Evolutionary conservation across 1,284 basidiomycete genomes (phyloP), one percentile per base, ranked within the genome.

Genomic region (Trichosporon sp.): DNA sequence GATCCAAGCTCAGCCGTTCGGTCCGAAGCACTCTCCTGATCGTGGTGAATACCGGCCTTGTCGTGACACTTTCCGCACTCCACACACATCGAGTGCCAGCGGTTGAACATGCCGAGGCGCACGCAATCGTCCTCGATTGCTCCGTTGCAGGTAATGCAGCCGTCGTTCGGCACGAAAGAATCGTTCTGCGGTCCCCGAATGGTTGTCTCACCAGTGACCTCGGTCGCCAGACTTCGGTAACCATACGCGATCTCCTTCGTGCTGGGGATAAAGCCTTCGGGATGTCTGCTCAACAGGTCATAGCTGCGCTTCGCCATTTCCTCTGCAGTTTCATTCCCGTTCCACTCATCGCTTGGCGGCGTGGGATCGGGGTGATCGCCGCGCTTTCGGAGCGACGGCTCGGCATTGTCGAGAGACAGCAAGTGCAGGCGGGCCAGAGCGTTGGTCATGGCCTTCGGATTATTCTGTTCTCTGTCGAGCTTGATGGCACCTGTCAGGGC

Each of bases 51-150:
- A 14, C 90, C 89, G 48, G 94, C 92, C 40, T 87, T 87, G 80
- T 91, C 92, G 14, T 92, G 91, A 79, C 97, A 98, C 19, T 85
- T 86, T 12, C 84, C 84, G 78, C 96, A 99, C 74, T 91, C 89
- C 61, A 99, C 86, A 82, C 96, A 99, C 37, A 91, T 88, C 2
- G 93, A 92, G 84, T 99, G 97, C 97, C 97, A 99, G 67, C 97
- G 89, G 79, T 94, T 90, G 84, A 95, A 96, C 38, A 94, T 95
- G 46, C 95, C 96, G 37, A 96, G 86, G 70, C 96, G 88, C 54
- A 94, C 91, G 79, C 97, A 99, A 78, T 99, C 96, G 81, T 99
- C 97, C 83, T 99, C 97, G 26, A 99, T 93, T 0, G 96, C 96
- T 74, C 90, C 87, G 54, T 89, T 88, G 82, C 97, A 99, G 75